Evolutionary conservation across 176 grass and related monocot species (phyloP), one percentile per base, ranked within the genome.

Genomic region (Tuctoria greenei): DNA sequence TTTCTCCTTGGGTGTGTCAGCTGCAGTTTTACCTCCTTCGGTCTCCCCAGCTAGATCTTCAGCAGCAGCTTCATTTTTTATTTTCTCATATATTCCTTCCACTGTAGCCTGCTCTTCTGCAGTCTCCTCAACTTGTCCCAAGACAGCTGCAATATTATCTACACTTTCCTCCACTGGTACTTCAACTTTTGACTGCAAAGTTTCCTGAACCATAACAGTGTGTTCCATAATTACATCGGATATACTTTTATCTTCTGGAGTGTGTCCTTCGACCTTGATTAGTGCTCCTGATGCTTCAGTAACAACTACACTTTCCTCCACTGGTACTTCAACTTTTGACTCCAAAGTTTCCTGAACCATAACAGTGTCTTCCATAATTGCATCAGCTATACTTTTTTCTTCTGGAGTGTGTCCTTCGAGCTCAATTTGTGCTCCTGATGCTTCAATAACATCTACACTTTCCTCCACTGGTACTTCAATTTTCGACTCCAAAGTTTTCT

Each of bases 361-460:
- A 58, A 54, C 15, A 24, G 50, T 17, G 12, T 24, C 26, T 4
- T 25, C 41, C 14, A 26, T 44, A 44, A 9, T 45, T 57, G 76
- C 64, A 68, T 69, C 66, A 72, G 26, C 28, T 45, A 79, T 66
- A 58, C 28, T 36, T 72, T 79, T 23, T 56, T 66, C 68, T 79
- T 71, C 60, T 17, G 68, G n/a, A 73, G 27, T 65, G 44, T 79
- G 45, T 44, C 40, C 45, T 61, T 26, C 66, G 58, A 44, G 36
- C 47, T 44, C 26, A 61, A 51, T 62, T 42, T 71, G 36, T 55
- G 18, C 66, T 64, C 14, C 45, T 78, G n/a, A n/a, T n/a, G n/a
- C n/a, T n/a, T n/a, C n/a, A n/a, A n/a, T n/a, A n/a, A n/a, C n/a
- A n/a, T n/a, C 79, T 44, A 72, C 5, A 35, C 14, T 72, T 46